Base-by-base conservation (phyloP, 139 green algal genomes). In the Dunaliella primolecta region DNA sequence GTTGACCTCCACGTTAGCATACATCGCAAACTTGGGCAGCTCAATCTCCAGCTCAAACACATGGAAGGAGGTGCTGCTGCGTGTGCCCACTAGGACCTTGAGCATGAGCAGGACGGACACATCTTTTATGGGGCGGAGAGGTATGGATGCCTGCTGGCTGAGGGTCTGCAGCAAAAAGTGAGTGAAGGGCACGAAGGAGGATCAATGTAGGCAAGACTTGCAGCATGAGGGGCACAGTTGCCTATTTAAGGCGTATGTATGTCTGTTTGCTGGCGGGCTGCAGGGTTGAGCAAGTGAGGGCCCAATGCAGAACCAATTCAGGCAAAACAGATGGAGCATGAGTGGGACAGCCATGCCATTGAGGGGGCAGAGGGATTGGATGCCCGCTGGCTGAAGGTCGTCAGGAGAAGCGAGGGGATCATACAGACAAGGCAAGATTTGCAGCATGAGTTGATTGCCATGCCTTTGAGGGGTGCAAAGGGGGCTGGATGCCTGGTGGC, bases 11-110 rank as follows among this genome's bases (percentile, higher is more conserved):
- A 90, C 82, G 25, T 77, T 81, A 30, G 87, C 91, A 81, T 95
- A 97, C 90, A 95, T 93, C n/a, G 86, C 75, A 83, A 94, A 97
- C 84, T 93, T 95, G 55, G 92, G 89, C 56, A 97, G 86, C 72
- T 90, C 87, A n/a, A 93, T 89, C 36, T 96, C 90, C 38, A 94
- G 83, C 80, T 97, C 93, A 85, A 96, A 94, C 2, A 95, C 90
- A 57, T 96, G 91, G 84, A 89, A 95, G 20, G 85, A 31, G 33
- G 71, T 82, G 71, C 76, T 86, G 35, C 83, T 87, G 35, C 86
- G 83, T 30, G 38, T 81, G 71, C 84, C 84, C 46, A 95, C 91
- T 57, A 95, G 80, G 0, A 92, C 91, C 87, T 94, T 94, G 82
- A 93, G 89, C 81, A 93, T 89, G 29, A 94, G 83, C 74, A 89